A percentile compares a stretch with the other conserved stretches of the same genome.
Evolutionary conservation across 2,329 filamentous ascomycete species (phyloP).

Genomic region (Hymenotorrendiella dingleyae): DNA sequence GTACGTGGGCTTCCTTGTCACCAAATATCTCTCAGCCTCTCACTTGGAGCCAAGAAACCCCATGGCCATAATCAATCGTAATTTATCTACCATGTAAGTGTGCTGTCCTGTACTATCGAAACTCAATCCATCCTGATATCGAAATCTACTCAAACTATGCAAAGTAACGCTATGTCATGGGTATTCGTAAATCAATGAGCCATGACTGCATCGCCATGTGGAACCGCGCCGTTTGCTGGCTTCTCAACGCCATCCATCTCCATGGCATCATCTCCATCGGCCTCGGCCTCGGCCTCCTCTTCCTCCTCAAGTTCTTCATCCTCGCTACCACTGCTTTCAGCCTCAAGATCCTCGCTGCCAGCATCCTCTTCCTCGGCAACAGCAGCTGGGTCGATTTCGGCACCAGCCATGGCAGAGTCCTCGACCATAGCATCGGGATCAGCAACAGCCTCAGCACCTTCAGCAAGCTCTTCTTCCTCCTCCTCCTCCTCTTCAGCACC

Average conservation of each 20-base stretch:
- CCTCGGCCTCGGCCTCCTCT: slow-evolving; percentile 68
- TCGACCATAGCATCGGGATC: slow-evolving; percentile 45
- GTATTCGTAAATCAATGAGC: slow-evolving; percentile 26
- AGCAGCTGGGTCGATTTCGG: slow-evolving; percentile 45
- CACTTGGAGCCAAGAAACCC: too few species aligned
- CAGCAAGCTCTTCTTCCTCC: slow-evolving; percentile 54
- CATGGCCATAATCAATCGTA: too few species aligned
- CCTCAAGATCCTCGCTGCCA: slow-evolving; percentile 62
- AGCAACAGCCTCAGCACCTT: slow-evolving; percentile 42
- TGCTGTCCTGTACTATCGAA: too few species aligned
- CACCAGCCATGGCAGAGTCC: slow-evolving; percentile 71
- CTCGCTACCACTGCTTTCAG: slow-evolving; percentile 48
- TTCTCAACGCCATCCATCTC: slow-evolving; percentile 40
- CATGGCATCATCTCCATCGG: slow-evolving; percentile 42
- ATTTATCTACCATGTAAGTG: too few species aligned
- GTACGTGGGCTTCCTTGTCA: too few species aligned
- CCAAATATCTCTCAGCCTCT: too few species aligned
- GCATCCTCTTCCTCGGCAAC: slow-evolving; percentile 60
- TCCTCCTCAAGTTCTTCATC: slow-evolving; percentile 64
- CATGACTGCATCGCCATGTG: slow-evolving; percentile 28
- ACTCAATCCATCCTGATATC: too few species aligned
- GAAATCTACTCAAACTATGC: slow-evolving; percentile 2
- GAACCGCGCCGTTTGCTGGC: slow-evolving; percentile 17
- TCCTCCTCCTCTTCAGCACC: slow-evolving; percentile 81
- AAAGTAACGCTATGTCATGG: too few species aligned